Percentiles rank a stretch among this genome's conserved stretches.
phyloP scores from a whole-genome alignment of 441 rosid species.

The Rhodomyrtus psidioides region DNA sequence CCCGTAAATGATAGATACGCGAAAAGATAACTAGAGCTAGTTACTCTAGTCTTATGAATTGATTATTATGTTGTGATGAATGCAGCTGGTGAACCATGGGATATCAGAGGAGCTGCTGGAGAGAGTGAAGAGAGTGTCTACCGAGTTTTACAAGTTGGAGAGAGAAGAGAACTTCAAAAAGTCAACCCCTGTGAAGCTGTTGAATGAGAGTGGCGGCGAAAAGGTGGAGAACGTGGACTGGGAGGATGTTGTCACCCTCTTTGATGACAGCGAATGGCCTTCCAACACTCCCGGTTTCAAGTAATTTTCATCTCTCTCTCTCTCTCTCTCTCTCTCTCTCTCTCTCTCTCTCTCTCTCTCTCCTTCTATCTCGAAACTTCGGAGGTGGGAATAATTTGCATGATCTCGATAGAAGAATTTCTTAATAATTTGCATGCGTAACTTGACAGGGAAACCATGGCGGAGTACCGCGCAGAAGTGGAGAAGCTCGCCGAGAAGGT shows the following conservation, averaged over 20 bases:
- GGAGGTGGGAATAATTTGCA: neutral
- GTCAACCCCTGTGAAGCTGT: conserved; percentile 35
- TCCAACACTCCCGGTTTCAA: conserved; percentile 46
- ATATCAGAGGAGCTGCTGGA: conserved; percentile 56
- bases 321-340: neutral
- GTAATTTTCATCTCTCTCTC: conserved; percentile 23
- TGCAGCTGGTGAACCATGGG: conserved; percentile 78
- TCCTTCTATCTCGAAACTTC: neutral
- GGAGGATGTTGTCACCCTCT: conserved; percentile 74
- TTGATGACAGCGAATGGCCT: conserved; percentile 60
- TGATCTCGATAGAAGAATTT: neutral
- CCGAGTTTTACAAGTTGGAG: conserved; percentile 51
- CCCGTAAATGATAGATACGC: neutral
- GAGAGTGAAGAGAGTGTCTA: conserved; percentile 60
- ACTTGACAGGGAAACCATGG: conserved; percentile 57
- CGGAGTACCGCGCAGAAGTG: conserved; percentile 55
- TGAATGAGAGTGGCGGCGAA: conserved; percentile 27
- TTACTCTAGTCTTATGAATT: neutral
- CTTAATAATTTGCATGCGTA: neutral
- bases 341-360: neutral
- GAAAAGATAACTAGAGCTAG: neutral
- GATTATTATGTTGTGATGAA: neutral
- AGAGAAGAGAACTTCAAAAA: conserved; percentile 60
- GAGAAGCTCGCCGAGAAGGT: conserved; percentile 56
- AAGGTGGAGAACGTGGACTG: conserved; percentile 65